These are phyloP conservation scores for Volvariella surrecta DNA, from an alignment of 1,284 basidiomycete species.

Conservation along the genomic window DNA sequence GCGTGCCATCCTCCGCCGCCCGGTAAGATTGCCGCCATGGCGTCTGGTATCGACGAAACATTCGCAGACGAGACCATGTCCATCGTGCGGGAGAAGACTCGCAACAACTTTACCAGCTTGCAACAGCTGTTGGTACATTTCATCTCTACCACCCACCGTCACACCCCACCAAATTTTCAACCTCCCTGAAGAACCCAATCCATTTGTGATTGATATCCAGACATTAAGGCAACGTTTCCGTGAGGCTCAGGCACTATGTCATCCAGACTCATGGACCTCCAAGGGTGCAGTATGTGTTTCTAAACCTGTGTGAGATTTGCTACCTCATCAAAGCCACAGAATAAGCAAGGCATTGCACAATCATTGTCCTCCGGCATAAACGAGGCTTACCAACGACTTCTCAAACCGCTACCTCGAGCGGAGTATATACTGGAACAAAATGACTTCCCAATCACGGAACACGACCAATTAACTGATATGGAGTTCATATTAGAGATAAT, in stretches of 20 bases:
- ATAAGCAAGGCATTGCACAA: constrained; percentile 52
- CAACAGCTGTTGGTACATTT: constrained; percentile 55
- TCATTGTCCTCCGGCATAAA: constrained; percentile 68
- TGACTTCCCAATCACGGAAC: constrained; percentile 55
- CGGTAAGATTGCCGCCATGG: constrained; percentile 8
- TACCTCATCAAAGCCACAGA: constrained; percentile 25
- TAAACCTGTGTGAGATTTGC: constrained; percentile 8
- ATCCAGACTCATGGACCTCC: constrained; percentile 75
- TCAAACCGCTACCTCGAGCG: constrained; percentile 55
- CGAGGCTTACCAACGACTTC: constrained; percentile 62
- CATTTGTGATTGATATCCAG: constrained; percentile 50
- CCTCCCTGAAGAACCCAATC: constrained; percentile 49
- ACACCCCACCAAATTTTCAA: constrained; percentile 58
- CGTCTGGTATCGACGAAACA: constrained; percentile 6
- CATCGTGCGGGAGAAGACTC: constrained; percentile 49
- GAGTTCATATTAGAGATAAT: constrained; percentile 74
- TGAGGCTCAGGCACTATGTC: constrained; percentile 63
- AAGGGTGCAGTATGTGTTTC: constrained; percentile 42
- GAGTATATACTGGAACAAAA: constrained; percentile 67
- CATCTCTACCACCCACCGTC: constrained; percentile 38
- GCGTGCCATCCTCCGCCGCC: not conserved
- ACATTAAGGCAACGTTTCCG: constrained; percentile 56
- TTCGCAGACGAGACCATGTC: constrained; percentile 33
- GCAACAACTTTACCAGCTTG: constrained; percentile 63
- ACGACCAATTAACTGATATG: constrained; percentile 70